A percentile compares a stretch with the other conserved stretches of the same genome.
These are phyloP conservation scores for Gossypium stocksii DNA, from an alignment of 345 rosid species.

Conservation along the genomic window DNA sequence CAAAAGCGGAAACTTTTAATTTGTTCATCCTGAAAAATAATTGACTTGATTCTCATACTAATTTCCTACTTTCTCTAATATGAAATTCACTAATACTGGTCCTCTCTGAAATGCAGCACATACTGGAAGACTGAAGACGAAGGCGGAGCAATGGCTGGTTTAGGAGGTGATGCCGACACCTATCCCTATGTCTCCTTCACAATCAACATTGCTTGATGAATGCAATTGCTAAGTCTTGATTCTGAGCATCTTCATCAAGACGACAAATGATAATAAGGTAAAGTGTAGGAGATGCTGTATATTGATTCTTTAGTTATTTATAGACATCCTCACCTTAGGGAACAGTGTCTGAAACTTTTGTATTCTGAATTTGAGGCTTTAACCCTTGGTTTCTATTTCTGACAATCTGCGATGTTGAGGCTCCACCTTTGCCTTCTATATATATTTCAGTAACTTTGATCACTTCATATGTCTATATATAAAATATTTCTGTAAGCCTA, in stretches of 20 bases:
- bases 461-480: neutral
- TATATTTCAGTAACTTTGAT: neutral
- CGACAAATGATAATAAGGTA: slow-evolving; percentile 24
- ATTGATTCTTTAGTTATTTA: slow-evolving; percentile 41
- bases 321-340: slow-evolving; percentile 21
- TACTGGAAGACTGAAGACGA: slow-evolving; percentile 96
- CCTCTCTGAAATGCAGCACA: slow-evolving; percentile 43
- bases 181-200: slow-evolving; percentile 93
- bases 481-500: too few species aligned
- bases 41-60: neutral
- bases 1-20: neutral
- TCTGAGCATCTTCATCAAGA: slow-evolving; percentile 18
- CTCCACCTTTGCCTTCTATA: neutral
- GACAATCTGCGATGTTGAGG: neutral
- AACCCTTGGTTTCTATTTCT: neutral
- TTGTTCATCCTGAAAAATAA: neutral
- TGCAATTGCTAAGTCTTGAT: neutral
- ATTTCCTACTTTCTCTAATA: neutral
- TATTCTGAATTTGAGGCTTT: slow-evolving; percentile 9
- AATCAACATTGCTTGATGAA: slow-evolving; percentile 66
- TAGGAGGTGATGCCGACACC: slow-evolving; percentile 73
- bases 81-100: slow-evolving; percentile 8
- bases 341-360: slow-evolving; percentile 14
- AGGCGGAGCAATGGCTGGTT: slow-evolving; percentile 66
- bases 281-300: slow-evolving; percentile 28